Evolutionary conservation across 2,329 filamentous ascomycete species (phyloP), one percentile per base, ranked within the genome.

Genomic region (Colletotrichum viniferum): DNA sequence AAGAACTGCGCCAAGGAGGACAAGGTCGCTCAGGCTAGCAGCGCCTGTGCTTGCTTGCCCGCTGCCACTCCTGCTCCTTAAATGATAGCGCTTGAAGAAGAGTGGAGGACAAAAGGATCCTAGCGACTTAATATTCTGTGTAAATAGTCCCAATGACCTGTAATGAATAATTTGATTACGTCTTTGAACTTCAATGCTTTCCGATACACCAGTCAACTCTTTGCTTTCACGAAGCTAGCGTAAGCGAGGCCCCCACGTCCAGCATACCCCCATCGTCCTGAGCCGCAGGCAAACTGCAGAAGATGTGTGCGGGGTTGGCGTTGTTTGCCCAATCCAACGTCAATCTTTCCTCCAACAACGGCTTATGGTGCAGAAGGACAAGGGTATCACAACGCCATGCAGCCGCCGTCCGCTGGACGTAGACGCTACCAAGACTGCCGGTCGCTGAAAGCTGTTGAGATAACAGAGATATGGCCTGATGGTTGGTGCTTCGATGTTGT

Each of bases 11-110:
- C 71, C 55, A 75, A 69, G 73, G 76, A 74, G 55, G 76, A 79
- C 66, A 74, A 72, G 73, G 70, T 79, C 38, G 74, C 77, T 8
- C 76, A 78, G 55, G 78, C 76, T 52, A 78, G 76, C 70, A 77
- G 73, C 21, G 78, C 78, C 13, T 79, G 78, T 74, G 73, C 78
- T 14, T 79, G 78, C 76, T 43, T 79, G 77, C 78, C 78, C 21
- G 74, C 78, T n/a, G 70, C 78, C 32, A 79, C 78, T 24, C 58
- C 73, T 14, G 73, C 69, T n/a, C 73, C 69, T 63, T 75, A 8
- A 32, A 60, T 30, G 4, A 18, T 6, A 18, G 36, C n/a, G 3
- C 18, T 43, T n/a, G 12, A n/a, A 16, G 5, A n/a, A 34, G 28
- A 30, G 30, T 24, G 28, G 21, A 28, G 55, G 13, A 58, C 7